These are phyloP conservation scores for Durotheca rogersii DNA, from an alignment of 495 filamentous ascomycete genomes.

Conservation along the genomic window DNA sequence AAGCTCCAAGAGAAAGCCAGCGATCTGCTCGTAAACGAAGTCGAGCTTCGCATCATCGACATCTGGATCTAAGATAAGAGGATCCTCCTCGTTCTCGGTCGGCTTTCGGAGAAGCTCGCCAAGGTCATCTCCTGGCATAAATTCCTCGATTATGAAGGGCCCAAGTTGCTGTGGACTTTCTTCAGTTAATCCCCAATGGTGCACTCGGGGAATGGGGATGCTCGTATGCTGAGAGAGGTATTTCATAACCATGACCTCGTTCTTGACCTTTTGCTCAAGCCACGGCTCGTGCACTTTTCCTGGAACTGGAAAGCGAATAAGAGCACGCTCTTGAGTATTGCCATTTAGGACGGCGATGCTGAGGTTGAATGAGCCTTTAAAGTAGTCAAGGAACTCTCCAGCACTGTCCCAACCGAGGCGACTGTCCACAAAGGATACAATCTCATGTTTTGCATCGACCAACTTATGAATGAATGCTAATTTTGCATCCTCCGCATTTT, in stretches of 20 bases:
- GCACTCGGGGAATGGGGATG: constrained; percentile 44
- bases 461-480: constrained; percentile 23
- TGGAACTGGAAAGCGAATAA: constrained; percentile 34
- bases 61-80: constrained; percentile 38
- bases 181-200: constrained; percentile 39
- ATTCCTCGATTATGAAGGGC: constrained; percentile 52
- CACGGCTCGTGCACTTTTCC: constrained; percentile 22
- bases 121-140: constrained; percentile 40
- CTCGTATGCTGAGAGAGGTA: constrained; percentile 39
- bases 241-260: constrained; percentile 41
- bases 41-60: constrained; percentile 38
- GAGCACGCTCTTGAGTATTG: constrained; percentile 9
- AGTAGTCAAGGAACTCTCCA: constrained; percentile 31
- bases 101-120: constrained; percentile 37
- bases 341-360: constrained; percentile 25
- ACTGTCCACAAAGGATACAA: constrained; percentile 32
- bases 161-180: constrained; percentile 40
- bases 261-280: constrained; percentile 45
- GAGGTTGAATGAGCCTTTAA: constrained; percentile 39
- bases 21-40: constrained; percentile 41
- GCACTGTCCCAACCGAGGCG: constrained; percentile 15
- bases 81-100: constrained; percentile 29
- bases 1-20: constrained; percentile 42
- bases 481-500: constrained; percentile 12
- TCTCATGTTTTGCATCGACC: constrained; percentile 32